Percentiles rank a stretch among this genome's conserved stretches.
phyloP scores from a whole-genome alignment of 192 early-diverging fungal genomes.

The Entophlyctis luteolus region DNA sequence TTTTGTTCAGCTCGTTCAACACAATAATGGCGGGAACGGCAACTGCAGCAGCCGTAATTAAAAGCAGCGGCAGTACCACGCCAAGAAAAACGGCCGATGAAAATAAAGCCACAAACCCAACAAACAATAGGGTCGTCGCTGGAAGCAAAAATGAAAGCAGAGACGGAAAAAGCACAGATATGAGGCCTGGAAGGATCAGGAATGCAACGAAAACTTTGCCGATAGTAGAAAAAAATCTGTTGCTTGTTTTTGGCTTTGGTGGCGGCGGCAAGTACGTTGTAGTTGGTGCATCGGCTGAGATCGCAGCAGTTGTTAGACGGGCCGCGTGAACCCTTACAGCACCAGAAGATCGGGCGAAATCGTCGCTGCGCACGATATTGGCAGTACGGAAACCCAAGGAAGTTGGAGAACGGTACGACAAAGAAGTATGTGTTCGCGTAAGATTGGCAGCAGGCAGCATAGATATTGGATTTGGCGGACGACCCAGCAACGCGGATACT shows the following conservation, averaged over 20 bases:
- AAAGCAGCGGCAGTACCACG: slow-evolving; percentile 3
- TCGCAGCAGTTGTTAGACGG: not conserved
- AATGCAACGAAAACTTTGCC: slow-evolving; percentile 15
- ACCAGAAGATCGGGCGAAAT: not conserved
- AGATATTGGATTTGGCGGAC: too few relatives aligned
- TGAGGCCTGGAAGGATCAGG: not conserved
- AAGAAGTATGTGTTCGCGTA: too few relatives aligned
- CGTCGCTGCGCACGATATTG: not conserved
- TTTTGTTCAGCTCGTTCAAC: slow-evolving; percentile 9
- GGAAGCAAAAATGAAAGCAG: slow-evolving; percentile 14
- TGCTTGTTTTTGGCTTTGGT: not conserved
- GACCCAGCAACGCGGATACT: too few relatives aligned
- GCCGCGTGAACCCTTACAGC: not conserved
- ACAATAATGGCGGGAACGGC: slow-evolving; percentile 3
- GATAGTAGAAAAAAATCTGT: slow-evolving; percentile 6
- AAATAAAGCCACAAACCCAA: not conserved
- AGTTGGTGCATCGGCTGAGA: not conserved
- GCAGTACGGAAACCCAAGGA: not conserved
- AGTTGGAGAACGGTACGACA: not conserved
- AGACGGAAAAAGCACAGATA: not conserved
- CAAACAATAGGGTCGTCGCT: not conserved
- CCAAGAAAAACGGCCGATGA: slow-evolving; percentile 4
- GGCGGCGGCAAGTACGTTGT: not conserved
- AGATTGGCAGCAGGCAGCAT: too few relatives aligned
- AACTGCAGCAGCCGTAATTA: not conserved